Percentiles rank a stretch among this genome's conserved stretches.
Evolutionary conservation across 169 alveolate genomes (phyloP).

Genomic region (Miamiensis avidus): DNA sequence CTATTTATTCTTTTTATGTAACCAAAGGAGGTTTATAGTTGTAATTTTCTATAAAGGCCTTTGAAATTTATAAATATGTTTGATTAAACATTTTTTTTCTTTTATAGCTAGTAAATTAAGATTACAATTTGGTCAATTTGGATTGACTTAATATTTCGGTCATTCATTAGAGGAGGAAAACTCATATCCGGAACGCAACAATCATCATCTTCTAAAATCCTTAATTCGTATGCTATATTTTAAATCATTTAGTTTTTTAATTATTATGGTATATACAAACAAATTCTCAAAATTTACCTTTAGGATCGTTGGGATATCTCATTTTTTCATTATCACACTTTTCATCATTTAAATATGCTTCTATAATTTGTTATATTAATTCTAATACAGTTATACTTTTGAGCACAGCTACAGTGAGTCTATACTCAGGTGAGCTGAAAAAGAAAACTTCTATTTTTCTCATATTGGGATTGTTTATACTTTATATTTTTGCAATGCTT

Average conservation of each 20-base stretch:
- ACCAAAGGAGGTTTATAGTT: too few species aligned
- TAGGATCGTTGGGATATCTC: conserved; percentile 1
- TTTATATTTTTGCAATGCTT: too few species aligned
- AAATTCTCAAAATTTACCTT: background rate
- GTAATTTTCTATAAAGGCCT: too few species aligned
- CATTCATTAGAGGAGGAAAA: conserved; percentile 11
- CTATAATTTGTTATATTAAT: conserved; percentile 1
- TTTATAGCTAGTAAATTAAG: too few species aligned
- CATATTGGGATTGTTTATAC: background rate
- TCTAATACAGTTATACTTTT: conserved; percentile 17
- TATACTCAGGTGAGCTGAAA: conserved; percentile 5
- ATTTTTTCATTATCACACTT: background rate
- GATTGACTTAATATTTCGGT: too few species aligned
- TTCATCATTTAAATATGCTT: background rate
- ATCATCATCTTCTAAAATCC: conserved; percentile 31
- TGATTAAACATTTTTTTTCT: too few species aligned
- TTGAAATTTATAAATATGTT: too few species aligned
- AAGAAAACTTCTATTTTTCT: conserved; percentile 19
- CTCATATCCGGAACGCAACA: conserved; percentile 23
- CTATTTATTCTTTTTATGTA: too few species aligned
- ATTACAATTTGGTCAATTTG: too few species aligned
- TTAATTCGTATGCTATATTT: conserved; percentile 19
- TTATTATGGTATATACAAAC: too few species aligned
- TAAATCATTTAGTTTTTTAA: background rate
- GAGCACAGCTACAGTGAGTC: background rate